Evolutionary conservation across 495 filamentous ascomycete species (phyloP), one percentile per base, ranked within the genome.

Genomic region (Cudoniella acicularis): DNA sequence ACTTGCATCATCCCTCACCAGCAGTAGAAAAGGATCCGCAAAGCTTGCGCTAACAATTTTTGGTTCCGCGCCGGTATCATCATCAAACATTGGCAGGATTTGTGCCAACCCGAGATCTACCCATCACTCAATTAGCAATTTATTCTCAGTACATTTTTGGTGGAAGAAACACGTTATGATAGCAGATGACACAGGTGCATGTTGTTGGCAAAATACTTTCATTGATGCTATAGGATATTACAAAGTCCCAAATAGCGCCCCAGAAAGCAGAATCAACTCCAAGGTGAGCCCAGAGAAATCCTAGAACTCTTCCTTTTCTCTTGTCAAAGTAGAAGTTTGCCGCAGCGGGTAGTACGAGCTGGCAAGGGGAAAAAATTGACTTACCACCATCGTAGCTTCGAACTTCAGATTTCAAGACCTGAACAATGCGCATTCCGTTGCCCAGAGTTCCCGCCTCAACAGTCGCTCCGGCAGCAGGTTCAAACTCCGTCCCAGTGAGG

Each of bases 31-130:
- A 4, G 92, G 91, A 66, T 97, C 94, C 11, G 80, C 78, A 63
- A 98, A 89, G 70, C 88, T 94, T n/a, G 88, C 87, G 65, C 81
- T 89, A 42, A 90, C 73, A 23, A 92, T 86, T 40, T 84, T 78
- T 3, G 89, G 84, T 61, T 91, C 88, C 10, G 80, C 81, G 18
- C 86, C 91, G 0, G 84, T 90, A 48, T 90, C 89, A 64, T 96
- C 94, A 61, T 98, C 93, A 55, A 84, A 81, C 75, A 97, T 86
- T 1, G 91, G 90, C 55, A 96, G 81, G 26, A 98, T 97, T 67
- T 98, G 92, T 46, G 84, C 80, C 36, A 99, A 78, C 10, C 87
- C 86, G 48, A 98, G 76, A 68, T 96, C 91, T 92, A 57, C 20
- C 63, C 40, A 48, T 21, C 51, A 20, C 26, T 47, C 46, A 40